Percentiles rank a stretch among this genome's conserved stretches.
phyloP scores from a whole-genome alignment of 768 basidiomycete genomes.

The Plicaturopsis crispa region DNA sequence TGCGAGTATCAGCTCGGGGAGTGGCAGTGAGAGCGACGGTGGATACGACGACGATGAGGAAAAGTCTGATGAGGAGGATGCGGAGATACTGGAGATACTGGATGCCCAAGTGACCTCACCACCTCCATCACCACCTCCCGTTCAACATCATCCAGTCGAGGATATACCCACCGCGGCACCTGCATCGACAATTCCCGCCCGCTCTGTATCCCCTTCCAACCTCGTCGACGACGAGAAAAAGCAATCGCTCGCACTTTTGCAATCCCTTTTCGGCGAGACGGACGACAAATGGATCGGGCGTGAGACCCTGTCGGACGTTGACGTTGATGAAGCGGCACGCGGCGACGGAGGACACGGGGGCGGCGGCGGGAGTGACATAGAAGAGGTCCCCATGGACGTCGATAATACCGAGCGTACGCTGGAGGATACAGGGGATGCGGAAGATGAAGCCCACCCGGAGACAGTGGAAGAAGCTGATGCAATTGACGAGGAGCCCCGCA shows the following conservation, averaged over 20 bases:
- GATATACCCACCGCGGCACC: conserved; percentile 1
- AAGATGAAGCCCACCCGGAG: conserved; percentile 1
- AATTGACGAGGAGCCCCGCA: conserved; percentile 2
- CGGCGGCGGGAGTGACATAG: conserved; percentile 16
- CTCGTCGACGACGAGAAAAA: conserved; percentile 38
- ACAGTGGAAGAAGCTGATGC: conserved; percentile 9
- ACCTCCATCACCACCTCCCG: conserved; percentile 5
- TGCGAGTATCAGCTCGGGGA: conserved; percentile 8
- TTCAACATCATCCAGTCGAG: conserved; percentile 1
- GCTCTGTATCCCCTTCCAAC: conserved; percentile 3
- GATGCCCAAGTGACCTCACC: conserved; percentile 1
- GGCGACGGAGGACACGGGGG: conserved; percentile 20
- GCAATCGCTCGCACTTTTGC: conserved; percentile 38
- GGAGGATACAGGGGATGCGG: conserved; percentile 4
- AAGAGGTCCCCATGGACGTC: conserved; percentile 24
- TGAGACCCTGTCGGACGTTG: conserved; percentile 55
- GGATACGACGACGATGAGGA: conserved; percentile 11
- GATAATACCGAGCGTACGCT: conserved; percentile 10
- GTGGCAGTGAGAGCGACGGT: conserved; percentile 11
- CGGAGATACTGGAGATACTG: conserved; percentile 7
- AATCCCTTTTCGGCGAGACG: conserved; percentile 42
- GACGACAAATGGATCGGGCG: conserved; percentile 51
- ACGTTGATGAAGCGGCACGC: conserved; percentile 23
- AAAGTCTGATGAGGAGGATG: conserved; percentile 7
- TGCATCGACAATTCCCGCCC: conserved; percentile 5